A percentile compares a stretch with the other conserved stretches of the same genome.
Conservation (phyloP, 306 rosid species). For the Quercus cerris region DNA sequence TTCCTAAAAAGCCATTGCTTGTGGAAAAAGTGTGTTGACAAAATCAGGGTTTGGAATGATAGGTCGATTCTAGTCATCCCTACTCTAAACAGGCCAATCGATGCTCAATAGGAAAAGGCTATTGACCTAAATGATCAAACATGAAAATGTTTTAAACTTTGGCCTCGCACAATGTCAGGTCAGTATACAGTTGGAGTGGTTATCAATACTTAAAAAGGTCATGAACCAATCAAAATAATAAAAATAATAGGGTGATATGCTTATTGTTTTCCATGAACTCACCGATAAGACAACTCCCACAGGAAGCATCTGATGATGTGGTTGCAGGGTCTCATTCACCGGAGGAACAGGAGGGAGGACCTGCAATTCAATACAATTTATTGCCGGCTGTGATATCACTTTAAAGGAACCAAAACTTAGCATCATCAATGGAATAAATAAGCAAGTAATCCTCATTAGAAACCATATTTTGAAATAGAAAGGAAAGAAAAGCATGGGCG, state of each 20-base stretch:
- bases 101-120: too few species aligned
- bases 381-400: not conserved
- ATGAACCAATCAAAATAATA: not conserved
- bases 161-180: too few species aligned
- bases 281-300: conserved; percentile 85
- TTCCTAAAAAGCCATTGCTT: too few species aligned
- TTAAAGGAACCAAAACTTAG: conserved; percentile 6
- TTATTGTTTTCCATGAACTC: conserved; percentile 28
- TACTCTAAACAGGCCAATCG: too few species aligned
- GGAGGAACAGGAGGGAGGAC: conserved; percentile 72
- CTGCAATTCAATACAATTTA: conserved; percentile 41
- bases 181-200: too few species aligned
- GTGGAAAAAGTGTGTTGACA: too few species aligned
- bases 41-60: too few species aligned
- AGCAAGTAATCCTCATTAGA: not conserved
- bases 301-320: conserved; percentile 65
- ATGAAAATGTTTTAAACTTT: too few species aligned
- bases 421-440: not conserved
- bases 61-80: too few species aligned
- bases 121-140: too few species aligned
- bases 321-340: conserved; percentile 54
- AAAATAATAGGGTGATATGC: not conserved
- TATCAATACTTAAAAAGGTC: too few species aligned
- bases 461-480: not conserved
- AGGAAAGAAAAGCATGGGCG: not conserved